Evolutionary conservation across 2,329 filamentous ascomycete species (phyloP).

Genomic region (Trichothecium roseum): DNA sequence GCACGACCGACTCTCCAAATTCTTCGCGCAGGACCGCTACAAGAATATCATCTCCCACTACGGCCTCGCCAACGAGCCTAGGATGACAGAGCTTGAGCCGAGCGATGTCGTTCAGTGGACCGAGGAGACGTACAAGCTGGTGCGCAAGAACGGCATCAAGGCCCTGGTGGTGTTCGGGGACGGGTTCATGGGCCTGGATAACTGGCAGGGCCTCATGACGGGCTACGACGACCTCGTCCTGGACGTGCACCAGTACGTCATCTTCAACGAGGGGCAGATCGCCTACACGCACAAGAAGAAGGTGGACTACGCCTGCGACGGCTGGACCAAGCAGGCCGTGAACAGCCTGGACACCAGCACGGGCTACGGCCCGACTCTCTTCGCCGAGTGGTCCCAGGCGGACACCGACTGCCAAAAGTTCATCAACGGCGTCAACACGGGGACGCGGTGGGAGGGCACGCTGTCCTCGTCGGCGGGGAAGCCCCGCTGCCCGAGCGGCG

Average conservation of each 20-base stretch:
- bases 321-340: slow-evolving; percentile 72
- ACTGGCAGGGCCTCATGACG: slow-evolving; percentile 80
- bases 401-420: slow-evolving; percentile 87
- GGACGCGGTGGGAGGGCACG: slow-evolving; percentile 87
- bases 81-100: slow-evolving; percentile 64
- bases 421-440: slow-evolving; percentile 82
- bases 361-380: slow-evolving; percentile 87
- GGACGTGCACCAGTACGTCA: slow-evolving; percentile 98
- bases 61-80: slow-evolving; percentile 87
- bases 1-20: slow-evolving; percentile 76
- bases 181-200: slow-evolving; percentile 81
- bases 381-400: slow-evolving; percentile 95
- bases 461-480: slow-evolving; percentile 57
- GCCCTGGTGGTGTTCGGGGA: slow-evolving; percentile 79
- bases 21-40: slow-evolving; percentile 91
- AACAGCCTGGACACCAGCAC: slow-evolving; percentile 61
- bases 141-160: slow-evolving; percentile 66
- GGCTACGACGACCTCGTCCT: slow-evolving; percentile 64
- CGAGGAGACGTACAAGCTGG: slow-evolving; percentile 55
- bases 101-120: slow-evolving; percentile 72
- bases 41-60: slow-evolving; percentile 88
- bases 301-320: slow-evolving; percentile 75
- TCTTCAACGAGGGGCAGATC: slow-evolving; percentile 89
- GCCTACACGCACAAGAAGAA: slow-evolving; percentile 72
- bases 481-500: slow-evolving; percentile 63